These are phyloP conservation scores for Aurinia saxatilis DNA, from an alignment of 345 rosid genomes.

Conservation along the genomic window DNA sequence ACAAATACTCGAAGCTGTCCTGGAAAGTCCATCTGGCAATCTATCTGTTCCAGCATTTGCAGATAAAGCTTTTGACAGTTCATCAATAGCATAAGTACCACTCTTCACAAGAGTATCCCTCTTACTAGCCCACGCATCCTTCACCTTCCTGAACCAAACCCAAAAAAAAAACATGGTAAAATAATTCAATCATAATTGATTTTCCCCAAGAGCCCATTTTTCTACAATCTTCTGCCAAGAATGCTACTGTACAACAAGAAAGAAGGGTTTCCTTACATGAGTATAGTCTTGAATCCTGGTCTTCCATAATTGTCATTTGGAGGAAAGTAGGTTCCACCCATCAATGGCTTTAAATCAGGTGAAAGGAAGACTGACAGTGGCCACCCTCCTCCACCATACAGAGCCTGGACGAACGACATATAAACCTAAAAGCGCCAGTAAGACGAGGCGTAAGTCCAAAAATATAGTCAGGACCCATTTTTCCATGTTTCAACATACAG, in stretches of 20 bases:
- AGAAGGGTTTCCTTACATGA: conserved; percentile 36
- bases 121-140: conserved; percentile 70
- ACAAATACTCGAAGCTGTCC: conserved; percentile 46
- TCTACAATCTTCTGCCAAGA: background rate
- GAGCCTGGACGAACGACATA: conserved; percentile 89
- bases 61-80: conserved; percentile 79
- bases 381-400: conserved; percentile 95
- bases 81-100: conserved; percentile 78
- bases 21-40: conserved; percentile 57
- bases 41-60: conserved; percentile 51
- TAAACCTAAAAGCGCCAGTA: conserved; percentile 50
- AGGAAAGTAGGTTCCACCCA: conserved; percentile 98
- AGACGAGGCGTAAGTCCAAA: background rate
- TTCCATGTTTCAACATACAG: background rate
- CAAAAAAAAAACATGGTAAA: background rate
- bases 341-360: conserved; percentile 87
- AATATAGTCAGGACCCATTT: background rate
- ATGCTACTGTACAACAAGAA: background rate
- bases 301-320: conserved; percentile 82
- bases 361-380: conserved; percentile 85
- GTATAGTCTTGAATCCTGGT: conserved; percentile 88
- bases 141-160: conserved; percentile 59
- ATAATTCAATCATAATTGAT: background rate
- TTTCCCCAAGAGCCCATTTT: background rate
- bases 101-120: conserved; percentile 65